Percentiles rank a stretch among this genome's conserved stretches.
Conservation (phyloP, 1,284 basidiomycete species). For the Bondarzewia mesenterica region DNA sequence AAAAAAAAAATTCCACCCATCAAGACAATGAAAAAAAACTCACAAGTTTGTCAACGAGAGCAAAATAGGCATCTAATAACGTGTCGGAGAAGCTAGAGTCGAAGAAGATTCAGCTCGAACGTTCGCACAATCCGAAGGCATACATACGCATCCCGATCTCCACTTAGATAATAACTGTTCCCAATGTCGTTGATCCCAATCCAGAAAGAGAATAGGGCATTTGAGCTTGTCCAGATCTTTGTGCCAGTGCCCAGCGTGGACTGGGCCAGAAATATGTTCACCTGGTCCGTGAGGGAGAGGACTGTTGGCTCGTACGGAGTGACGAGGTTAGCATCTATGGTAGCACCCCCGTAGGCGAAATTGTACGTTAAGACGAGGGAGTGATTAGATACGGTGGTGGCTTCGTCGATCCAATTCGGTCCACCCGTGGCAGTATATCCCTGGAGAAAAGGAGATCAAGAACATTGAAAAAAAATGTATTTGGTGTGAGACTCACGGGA, state of each 20-base stretch:
- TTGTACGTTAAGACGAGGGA: conserved; percentile 49
- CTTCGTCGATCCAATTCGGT: conserved; percentile 49
- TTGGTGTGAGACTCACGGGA: conserved; percentile 1
- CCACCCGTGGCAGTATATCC: conserved; percentile 49
- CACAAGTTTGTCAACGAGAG: conserved; percentile 45
- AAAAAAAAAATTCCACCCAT: too few relatives aligned
- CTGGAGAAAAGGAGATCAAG: conserved; percentile 10
- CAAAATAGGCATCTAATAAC: conserved; percentile 45
- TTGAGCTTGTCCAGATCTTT: conserved; percentile 43
- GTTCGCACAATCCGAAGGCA: neutral
- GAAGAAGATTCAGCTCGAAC: neutral
- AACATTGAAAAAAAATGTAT: neutral
- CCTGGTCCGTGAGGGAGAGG: conserved; percentile 45
- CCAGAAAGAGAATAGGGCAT: conserved; percentile 49
- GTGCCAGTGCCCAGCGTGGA: conserved; percentile 29
- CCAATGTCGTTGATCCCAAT: conserved; percentile 60
- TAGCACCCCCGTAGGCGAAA: conserved; percentile 54
- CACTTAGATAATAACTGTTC: conserved; percentile 29
- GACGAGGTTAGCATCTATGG: conserved; percentile 45
- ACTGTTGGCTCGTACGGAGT: conserved; percentile 40
- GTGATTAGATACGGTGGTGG: conserved; percentile 41
- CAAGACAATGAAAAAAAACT: neutral
- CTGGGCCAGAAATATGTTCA: conserved; percentile 38
- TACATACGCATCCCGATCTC: neutral
- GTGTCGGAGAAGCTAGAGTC: conserved; percentile 37